A percentile compares a stretch with the other conserved stretches of the same genome.
Conservation (phyloP, 2,329 filamentous ascomycete species). For the Aspergillus phoenicis region DNA sequence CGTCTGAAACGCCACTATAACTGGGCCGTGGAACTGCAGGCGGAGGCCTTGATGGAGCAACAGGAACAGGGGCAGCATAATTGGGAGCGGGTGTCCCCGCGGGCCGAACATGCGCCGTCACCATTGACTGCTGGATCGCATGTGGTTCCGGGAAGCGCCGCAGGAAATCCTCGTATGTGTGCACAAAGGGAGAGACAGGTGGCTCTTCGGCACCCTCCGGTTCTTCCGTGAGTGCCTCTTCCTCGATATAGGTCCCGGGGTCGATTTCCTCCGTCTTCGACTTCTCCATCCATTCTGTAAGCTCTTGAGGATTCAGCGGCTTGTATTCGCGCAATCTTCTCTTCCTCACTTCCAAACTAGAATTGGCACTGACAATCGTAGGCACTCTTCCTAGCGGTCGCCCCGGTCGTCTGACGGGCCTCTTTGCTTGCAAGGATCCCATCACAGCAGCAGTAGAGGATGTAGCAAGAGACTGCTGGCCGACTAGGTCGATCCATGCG, state of each 20-base stretch:
- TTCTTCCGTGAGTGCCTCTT: constrained; percentile 44
- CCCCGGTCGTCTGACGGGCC: constrained; percentile 41
- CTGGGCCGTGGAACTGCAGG: constrained; percentile 69
- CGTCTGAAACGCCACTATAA: constrained; percentile 78
- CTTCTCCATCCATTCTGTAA: constrained; percentile 76
- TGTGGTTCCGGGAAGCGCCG: constrained; percentile 76
- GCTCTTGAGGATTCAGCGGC: constrained; percentile 77
- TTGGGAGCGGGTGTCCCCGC: constrained; percentile 34
- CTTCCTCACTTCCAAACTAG: constrained; percentile 58
- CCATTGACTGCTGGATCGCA: constrained; percentile 60
- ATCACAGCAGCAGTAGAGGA: constrained; percentile 58
- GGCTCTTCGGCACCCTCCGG: constrained; percentile 51
- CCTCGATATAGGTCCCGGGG: constrained; percentile 41
- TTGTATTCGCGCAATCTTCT: constrained; percentile 63
- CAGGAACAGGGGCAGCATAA: constrained; percentile 54
- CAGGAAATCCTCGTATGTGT: constrained; percentile 80
- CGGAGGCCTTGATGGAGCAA: constrained; percentile 64
- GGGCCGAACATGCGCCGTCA: constrained; percentile 41
- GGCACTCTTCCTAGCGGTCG: constrained; percentile 57
- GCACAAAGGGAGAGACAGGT: constrained; percentile 56
- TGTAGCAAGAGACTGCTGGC: constrained; percentile 63
- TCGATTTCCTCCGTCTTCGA: constrained; percentile 67
- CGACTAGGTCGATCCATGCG: constrained; percentile 84
- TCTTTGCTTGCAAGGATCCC: constrained; percentile 46
- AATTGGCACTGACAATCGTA: constrained; percentile 53